These are phyloP conservation scores for Cynara cardunculus DNA, from an alignment of 129 eudicot genomes.

Conservation along the genomic window DNA sequence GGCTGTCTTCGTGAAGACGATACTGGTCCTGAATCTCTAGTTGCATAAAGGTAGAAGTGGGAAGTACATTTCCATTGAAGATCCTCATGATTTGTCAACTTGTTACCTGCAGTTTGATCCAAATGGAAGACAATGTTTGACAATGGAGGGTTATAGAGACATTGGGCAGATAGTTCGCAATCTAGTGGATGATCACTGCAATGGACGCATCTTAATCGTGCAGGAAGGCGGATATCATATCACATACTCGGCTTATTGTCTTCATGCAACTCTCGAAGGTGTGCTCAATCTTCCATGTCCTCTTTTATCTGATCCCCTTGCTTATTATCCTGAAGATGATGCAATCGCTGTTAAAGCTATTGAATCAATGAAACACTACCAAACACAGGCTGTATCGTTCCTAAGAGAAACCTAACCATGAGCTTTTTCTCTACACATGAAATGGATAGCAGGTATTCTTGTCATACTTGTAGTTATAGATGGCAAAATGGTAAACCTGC, in stretches of 20 bases:
- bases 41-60: background rate
- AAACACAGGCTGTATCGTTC: slow-evolving; percentile 41
- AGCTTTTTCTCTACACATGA: background rate
- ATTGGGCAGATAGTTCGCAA: slow-evolving; percentile 53
- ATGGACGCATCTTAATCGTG: slow-evolving; percentile 70
- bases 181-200: slow-evolving; percentile 57
- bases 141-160: slow-evolving; percentile 86
- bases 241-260: slow-evolving; percentile 94
- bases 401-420: slow-evolving; percentile 28
- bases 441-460: background rate
- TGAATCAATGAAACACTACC: slow-evolving; percentile 50
- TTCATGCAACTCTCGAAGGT: slow-evolving; percentile 97
- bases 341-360: slow-evolving; percentile 40
- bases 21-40: background rate
- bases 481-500: background rate
- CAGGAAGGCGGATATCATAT: slow-evolving; percentile 99
- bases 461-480: background rate
- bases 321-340: slow-evolving; percentile 88
- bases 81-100: background rate
- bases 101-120: slow-evolving; percentile 76
- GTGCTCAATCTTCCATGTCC: slow-evolving; percentile 62
- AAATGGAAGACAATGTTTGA: slow-evolving; percentile 92
- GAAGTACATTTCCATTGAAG: background rate
- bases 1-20: too few species aligned
- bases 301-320: slow-evolving; percentile 71